Conservation (phyloP, 352 stramenopile genomes). For the Blastocystis sp. region DNA sequence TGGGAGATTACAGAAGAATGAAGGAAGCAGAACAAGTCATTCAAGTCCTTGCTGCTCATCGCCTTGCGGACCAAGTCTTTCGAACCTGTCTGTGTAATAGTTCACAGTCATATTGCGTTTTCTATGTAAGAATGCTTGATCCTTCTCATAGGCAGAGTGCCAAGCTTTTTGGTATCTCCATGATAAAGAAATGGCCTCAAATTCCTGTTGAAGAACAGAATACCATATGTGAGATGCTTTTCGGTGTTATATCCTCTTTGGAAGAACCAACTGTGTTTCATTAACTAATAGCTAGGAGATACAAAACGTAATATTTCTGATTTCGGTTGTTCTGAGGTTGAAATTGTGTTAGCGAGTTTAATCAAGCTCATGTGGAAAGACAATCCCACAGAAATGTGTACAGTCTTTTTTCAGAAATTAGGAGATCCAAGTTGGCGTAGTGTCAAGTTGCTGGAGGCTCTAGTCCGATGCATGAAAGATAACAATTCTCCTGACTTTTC, state of each 20-base stretch:
- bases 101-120: slow-evolving; percentile 46
- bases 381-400: neutral
- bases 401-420: neutral
- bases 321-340: slow-evolving; percentile 51
- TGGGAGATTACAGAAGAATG: slow-evolving; percentile 18
- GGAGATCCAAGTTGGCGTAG: neutral
- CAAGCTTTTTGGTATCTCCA: slow-evolving; percentile 24
- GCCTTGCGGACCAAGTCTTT: slow-evolving; percentile 2
- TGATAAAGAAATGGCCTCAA: slow-evolving; percentile 27
- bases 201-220: neutral
- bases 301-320: slow-evolving; percentile 17
- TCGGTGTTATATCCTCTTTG: slow-evolving; percentile 25
- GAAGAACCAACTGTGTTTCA: neutral
- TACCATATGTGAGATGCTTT: slow-evolving; percentile 23
- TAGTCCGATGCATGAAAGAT: slow-evolving; percentile 21
- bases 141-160: slow-evolving; percentile 12
- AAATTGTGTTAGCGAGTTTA: slow-evolving; percentile 9
- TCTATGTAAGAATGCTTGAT: neutral
- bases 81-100: slow-evolving; percentile 1
- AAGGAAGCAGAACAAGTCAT: slow-evolving; percentile 41
- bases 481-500: neutral
- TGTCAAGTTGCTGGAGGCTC: slow-evolving; percentile 15
- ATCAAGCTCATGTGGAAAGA: slow-evolving; percentile 37
- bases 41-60: neutral
- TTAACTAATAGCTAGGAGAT: slow-evolving; percentile 20